Evolutionary conservation across 352 stramenopile genomes (phyloP).

Genomic region (Blastocystis sp.): DNA sequence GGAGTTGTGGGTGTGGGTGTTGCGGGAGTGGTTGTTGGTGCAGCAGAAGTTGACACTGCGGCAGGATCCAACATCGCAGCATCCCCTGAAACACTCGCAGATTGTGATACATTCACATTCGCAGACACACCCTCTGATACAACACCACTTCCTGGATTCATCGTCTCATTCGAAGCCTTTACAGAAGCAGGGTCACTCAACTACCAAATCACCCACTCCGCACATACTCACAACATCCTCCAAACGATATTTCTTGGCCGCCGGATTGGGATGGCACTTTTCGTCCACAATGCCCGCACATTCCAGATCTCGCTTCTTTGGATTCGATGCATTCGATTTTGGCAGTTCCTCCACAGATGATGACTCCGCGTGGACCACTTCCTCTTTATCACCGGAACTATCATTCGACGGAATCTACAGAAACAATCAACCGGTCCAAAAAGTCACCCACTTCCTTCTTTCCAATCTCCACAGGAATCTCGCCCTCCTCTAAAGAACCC

Average conservation of each 20-base stretch:
- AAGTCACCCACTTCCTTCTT: not conserved
- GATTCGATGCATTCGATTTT: not conserved
- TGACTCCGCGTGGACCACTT: not conserved
- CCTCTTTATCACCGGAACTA: not conserved
- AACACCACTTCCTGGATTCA: no score
- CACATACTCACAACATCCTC: not conserved
- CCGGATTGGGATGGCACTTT: constrained; percentile 40
- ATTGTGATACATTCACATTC: not conserved
- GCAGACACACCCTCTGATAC: not conserved
- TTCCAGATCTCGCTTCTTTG: not conserved
- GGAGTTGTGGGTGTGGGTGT: not conserved
- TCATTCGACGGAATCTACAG: not conserved
- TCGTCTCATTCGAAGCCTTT: not conserved
- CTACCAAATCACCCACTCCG: not conserved
- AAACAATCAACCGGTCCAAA: not conserved
- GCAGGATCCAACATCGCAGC: not conserved
- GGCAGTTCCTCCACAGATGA: not conserved
- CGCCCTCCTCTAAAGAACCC: not conserved
- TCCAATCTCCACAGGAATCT: not conserved
- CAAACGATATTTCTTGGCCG: not conserved
- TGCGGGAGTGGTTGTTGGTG: not conserved
- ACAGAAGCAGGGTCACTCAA: no score
- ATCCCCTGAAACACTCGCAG: not conserved
- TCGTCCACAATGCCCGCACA: constrained; percentile 37
- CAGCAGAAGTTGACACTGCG: not conserved